Evolutionary conservation across 495 filamentous ascomycete species (phyloP), one percentile per base, ranked within the genome.

Genomic region (Podospora comata): DNA sequence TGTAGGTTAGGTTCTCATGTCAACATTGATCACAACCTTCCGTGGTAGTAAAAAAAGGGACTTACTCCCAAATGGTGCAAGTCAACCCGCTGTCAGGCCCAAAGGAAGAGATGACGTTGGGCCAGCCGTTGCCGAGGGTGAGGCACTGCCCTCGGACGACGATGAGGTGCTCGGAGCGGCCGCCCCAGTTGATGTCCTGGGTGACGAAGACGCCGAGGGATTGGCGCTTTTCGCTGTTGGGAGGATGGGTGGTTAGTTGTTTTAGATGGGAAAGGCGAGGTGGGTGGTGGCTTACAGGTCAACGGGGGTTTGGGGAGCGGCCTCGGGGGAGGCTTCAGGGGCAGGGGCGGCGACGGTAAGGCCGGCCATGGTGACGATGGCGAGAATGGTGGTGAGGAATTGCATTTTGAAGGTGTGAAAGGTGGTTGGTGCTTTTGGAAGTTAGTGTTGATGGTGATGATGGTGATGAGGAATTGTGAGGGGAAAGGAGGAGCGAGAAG

Each of bases 321-420:
- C 60, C 16, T 62, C 11, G 11, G 30, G 23, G 60, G 60, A 18
- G 19, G 60, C 5, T n/a, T n/a, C 60, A 18, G 60, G 60, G 60
- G 60, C 18, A 2, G 60, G 60, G 18, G 18, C 60, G 5, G 60
- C 60, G 1, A 62, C 60, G 20, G 30, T 20, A 13, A 62, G 16
- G 27, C 60, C 60, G 26, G 60, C 23, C 13, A 28, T 5, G 18
- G 60, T 20, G 16, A 26, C 27, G 60, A 62, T 62, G 60, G 60
- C 60, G 60, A 34, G 6, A 16, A 62, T 9, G 26, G 26, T 32
- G 30, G 60, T 20, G 60, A 20, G 32, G 23, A n/a, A 7, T 20
- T 62, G 20, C 60, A 62, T 62, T 18, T 62, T 62, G 60, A 32
- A 62, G 2, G 60, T 13, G 19, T 59, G 39, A 39, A 11, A 39